Conservation (phyloP, 805 yeast species). For the Cyberlindnera japonica region DNA sequence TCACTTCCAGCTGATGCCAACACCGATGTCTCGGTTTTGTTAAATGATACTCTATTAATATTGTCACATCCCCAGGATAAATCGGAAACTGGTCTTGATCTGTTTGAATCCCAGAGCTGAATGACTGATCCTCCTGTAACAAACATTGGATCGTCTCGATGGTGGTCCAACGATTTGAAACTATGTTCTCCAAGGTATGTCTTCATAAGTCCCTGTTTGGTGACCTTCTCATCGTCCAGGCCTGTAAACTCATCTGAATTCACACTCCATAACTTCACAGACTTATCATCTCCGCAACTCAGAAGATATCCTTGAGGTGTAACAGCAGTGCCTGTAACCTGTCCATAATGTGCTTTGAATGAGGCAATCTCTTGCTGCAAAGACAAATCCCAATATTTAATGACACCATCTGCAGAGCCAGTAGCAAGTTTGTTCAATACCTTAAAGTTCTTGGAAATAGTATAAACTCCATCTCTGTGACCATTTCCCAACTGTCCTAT, state of each 20-base stretch:
- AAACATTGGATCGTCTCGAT: constrained; percentile 64
- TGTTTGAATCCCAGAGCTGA: constrained; percentile 85
- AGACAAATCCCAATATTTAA: constrained; percentile 91
- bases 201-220: constrained; percentile 57
- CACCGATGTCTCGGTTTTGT: constrained; percentile 83
- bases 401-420: constrained; percentile 93
- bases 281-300: constrained; percentile 89
- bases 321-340: constrained; percentile 80
- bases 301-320: constrained; percentile 50
- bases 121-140: constrained; percentile 91
- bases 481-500: constrained; percentile 93
- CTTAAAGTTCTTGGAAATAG: constrained; percentile 73
- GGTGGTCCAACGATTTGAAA: constrained; percentile 84
- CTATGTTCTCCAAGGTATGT: constrained; percentile 83
- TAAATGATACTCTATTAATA: constrained; percentile 75
- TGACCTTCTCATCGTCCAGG: constrained; percentile 32
- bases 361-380: constrained; percentile 70
- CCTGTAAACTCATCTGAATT: constrained; percentile 46
- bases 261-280: constrained; percentile 86
- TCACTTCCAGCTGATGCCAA: constrained; percentile 86
- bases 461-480: constrained; percentile 91
- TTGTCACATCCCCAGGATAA: constrained; percentile 98
- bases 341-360: constrained; percentile 86
- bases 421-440: constrained; percentile 75
- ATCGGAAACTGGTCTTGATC: constrained; percentile 73